A percentile compares a stretch with the other conserved stretches of the same genome.
Evolutionary conservation across 495 filamentous ascomycete genomes (phyloP).

Genomic region (Neurospora sp.): DNA sequence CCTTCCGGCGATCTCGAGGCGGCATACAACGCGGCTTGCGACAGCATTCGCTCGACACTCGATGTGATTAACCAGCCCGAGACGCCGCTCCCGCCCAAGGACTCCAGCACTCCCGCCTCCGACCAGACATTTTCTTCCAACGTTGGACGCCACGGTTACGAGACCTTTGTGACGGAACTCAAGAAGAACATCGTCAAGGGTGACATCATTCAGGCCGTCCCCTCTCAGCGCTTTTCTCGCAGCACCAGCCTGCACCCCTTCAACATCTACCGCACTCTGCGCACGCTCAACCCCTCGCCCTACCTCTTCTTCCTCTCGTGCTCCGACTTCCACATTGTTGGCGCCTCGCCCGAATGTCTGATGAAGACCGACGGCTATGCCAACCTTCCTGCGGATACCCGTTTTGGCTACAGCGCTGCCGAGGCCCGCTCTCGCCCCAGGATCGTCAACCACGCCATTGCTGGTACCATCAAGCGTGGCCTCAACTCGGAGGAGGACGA

Average conservation of each 20-base stretch:
- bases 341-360: constrained; percentile 85
- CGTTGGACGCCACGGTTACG: constrained; percentile 80
- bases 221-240: constrained; percentile 82
- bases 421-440: constrained; percentile 44
- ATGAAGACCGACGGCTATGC: constrained; percentile 65
- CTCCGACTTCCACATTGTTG: constrained; percentile 84
- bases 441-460: constrained; percentile 95
- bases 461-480: constrained; percentile 85
- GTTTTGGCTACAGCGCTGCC: constrained; percentile 17
- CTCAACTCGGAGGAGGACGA: constrained; percentile 72
- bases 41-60: constrained; percentile 54
- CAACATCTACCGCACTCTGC: constrained; percentile 95
- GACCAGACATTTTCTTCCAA: constrained; percentile 72
- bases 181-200: constrained; percentile 83
- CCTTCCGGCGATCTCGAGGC: constrained; percentile 27
- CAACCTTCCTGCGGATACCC: constrained; percentile 13
- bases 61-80: constrained; percentile 59
- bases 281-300: constrained; percentile 89
- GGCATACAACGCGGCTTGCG: constrained; percentile 56
- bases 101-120: constrained; percentile 57
- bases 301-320: constrained; percentile 96
- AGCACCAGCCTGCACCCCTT: constrained; percentile 88
- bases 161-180: constrained; percentile 66
- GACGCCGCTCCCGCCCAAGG: constrained; percentile 66
- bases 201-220: constrained; percentile 95